Percentiles rank a stretch among this genome's conserved stretches.
These are phyloP conservation scores for Chaetothyriales sp. DNA, from an alignment of 2,329 filamentous ascomycete genomes.

Conservation along the genomic window DNA sequence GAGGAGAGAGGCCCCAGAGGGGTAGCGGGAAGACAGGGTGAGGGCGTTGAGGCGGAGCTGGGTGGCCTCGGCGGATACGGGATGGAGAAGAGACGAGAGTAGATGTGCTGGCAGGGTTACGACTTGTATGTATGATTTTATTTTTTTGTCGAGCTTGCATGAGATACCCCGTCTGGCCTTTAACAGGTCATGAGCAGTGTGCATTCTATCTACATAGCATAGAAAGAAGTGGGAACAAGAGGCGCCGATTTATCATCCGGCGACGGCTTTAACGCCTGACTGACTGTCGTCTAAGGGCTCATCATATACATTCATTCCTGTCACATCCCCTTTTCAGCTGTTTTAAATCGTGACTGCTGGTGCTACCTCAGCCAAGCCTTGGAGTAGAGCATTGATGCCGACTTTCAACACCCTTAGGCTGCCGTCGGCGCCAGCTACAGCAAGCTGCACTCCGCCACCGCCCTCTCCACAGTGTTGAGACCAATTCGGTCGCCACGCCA, in stretches of 20 bases:
- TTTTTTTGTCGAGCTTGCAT: neutral
- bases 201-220: neutral
- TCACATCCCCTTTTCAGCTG: neutral
- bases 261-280: constrained; percentile 6
- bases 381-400: constrained; percentile 1
- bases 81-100: constrained; percentile 32
- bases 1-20: constrained; percentile 15
- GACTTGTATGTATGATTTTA: neutral
- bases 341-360: neutral
- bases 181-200: constrained; percentile 15
- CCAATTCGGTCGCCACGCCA: constrained; percentile 51
- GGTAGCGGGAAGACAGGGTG: constrained; percentile 12
- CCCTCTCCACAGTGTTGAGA: constrained; percentile 21
- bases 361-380: neutral
- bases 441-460: constrained; percentile 13
- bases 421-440: constrained; percentile 13
- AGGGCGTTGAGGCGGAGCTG: constrained; percentile 39
- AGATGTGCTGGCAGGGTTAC: neutral
- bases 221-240: neutral
- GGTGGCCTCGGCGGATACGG: constrained; percentile 54
- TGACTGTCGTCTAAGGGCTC: neutral
- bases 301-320: neutral
- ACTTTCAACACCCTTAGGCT: constrained; percentile 23
- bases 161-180: constrained; percentile 16
- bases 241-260: neutral